These are phyloP conservation scores for Mycena filopes DNA, from an alignment of 768 basidiomycete species.

Conservation along the genomic window DNA sequence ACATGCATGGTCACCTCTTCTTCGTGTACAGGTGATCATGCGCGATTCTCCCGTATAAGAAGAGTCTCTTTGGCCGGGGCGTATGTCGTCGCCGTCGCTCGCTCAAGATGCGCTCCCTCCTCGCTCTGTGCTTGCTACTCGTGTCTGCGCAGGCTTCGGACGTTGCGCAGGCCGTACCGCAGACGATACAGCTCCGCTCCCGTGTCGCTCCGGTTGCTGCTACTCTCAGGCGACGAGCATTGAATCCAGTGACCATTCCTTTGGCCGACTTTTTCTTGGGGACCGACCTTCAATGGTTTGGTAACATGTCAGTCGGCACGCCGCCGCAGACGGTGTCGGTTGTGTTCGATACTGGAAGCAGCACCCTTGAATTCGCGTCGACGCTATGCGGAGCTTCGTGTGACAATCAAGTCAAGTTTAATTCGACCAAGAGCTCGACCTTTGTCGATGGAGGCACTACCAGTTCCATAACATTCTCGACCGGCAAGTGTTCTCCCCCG, in stretches of 20 bases:
- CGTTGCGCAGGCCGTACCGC: slow-evolving; percentile 17
- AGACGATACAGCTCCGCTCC: slow-evolving; percentile 28
- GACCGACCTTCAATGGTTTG: slow-evolving; percentile 70
- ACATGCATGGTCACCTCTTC: background rate
- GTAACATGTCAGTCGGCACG: slow-evolving; percentile 63
- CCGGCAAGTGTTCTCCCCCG: slow-evolving; percentile 51
- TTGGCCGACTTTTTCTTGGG: slow-evolving; percentile 64
- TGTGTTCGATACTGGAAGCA: slow-evolving; percentile 69
- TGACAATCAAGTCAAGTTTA: slow-evolving; percentile 56
- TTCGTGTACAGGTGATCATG: background rate
- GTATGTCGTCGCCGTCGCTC: background rate
- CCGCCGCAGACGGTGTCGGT: slow-evolving; percentile 61
- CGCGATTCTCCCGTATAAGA: background rate
- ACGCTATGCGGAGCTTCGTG: slow-evolving; percentile 60
- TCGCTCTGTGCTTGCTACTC: slow-evolving; percentile 19
- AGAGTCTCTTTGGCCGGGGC: background rate
- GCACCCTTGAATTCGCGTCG: slow-evolving; percentile 24
- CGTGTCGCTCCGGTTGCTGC: slow-evolving; percentile 25
- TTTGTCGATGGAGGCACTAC: slow-evolving; percentile 57
- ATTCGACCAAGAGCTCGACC: slow-evolving; percentile 60
- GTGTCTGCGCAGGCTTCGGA: slow-evolving; percentile 7
- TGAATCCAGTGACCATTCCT: slow-evolving; percentile 54
- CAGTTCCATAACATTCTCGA: slow-evolving; percentile 60
- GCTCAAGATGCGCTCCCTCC: slow-evolving; percentile 23
- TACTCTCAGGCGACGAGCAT: slow-evolving; percentile 46